Evolutionary conservation across 2,329 filamentous ascomycete species (phyloP), one percentile per base, ranked within the genome.

Genomic region (Apiospora sp.): DNA sequence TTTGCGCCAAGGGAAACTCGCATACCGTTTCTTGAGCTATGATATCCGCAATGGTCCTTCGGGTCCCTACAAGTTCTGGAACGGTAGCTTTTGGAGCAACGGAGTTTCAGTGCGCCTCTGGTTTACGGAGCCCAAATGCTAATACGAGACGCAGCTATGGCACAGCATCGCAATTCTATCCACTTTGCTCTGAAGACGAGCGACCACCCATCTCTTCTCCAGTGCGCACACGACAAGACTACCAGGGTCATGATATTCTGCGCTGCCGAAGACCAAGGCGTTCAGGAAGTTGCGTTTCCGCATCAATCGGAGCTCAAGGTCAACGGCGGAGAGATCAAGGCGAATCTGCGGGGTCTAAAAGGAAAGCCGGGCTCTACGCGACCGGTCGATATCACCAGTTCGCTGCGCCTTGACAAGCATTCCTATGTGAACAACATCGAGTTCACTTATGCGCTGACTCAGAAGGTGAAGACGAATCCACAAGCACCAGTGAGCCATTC

Each of bases 311-410:
- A 99, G 81, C 88, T 99, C 72, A 96, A 95, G 80, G 90, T 98
- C 72, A 99, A 99, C 77, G 89, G 91, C 13, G 93, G 93, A 46
- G 94, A 98, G 72, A 89, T 98, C 76, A 96, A 96, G 82, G 92
- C 93, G n/a, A 99, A 98, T 81, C 88, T 97, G 76, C 93, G 96
- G 76, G 96, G 96, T 5, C 84, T 99, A 74, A 99, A 99, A 84
- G 98, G 98, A 82, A 97, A 96, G 82, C 94, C 96, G 8, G 96
- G 96, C 30, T 97, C 96, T 64, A 99, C 96, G 54, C 92, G 94
- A 78, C 96, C 96, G 10, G 95, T 94, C 67, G 96, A 99, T 83
- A 93, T 99, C 74, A 99, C 96, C 10, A 86, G 89, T 75, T 88
- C 90, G 73, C 86, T 98, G 67, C 90, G 92, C 24, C 89, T 94